These are phyloP conservation scores for Paraurostyla sp. DNA, from an alignment of 73 alveolate genomes.

Conservation along the genomic window DNA sequence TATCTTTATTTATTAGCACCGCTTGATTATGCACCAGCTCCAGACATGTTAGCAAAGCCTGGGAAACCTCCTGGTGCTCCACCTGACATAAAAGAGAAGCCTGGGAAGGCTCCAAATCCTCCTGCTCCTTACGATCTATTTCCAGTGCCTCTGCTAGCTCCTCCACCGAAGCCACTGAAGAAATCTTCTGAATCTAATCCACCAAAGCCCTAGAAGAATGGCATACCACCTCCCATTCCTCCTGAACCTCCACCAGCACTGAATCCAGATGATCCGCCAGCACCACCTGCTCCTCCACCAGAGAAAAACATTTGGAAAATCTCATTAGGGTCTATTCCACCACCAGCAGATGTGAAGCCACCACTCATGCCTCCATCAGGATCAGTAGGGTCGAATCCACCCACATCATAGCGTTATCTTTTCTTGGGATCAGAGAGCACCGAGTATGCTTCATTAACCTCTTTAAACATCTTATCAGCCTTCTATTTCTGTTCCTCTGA, in stretches of 20 bases:
- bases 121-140: neutral
- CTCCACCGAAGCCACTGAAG: slow-evolving; percentile 43
- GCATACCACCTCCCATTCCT: slow-evolving; percentile 4
- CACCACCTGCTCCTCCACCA: slow-evolving; percentile 1
- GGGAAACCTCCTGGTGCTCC: neutral
- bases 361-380: slow-evolving; percentile 66
- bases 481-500: slow-evolving; percentile 47
- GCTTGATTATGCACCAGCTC: slow-evolving; percentile 15
- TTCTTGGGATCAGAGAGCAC: slow-evolving; percentile 76
- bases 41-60: neutral
- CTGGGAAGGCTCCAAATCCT: slow-evolving; percentile 30
- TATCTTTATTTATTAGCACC: neutral
- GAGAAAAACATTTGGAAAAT: slow-evolving; percentile 80
- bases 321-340: slow-evolving; percentile 80
- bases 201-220: neutral
- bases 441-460: slow-evolving; percentile 81
- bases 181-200: neutral
- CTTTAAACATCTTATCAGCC: slow-evolving; percentile 88
- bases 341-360: slow-evolving; percentile 10
- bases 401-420: slow-evolving; percentile 79
- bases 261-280: neutral
- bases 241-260: neutral
- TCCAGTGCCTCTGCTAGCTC: neutral
- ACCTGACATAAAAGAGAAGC: slow-evolving; percentile 19
- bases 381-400: slow-evolving; percentile 74